A percentile compares a stretch with the other conserved stretches of the same genome.
Evolutionary conservation across 2,329 filamentous ascomycete genomes (phyloP).

Genomic region (Sordariomycetes sp.): DNA sequence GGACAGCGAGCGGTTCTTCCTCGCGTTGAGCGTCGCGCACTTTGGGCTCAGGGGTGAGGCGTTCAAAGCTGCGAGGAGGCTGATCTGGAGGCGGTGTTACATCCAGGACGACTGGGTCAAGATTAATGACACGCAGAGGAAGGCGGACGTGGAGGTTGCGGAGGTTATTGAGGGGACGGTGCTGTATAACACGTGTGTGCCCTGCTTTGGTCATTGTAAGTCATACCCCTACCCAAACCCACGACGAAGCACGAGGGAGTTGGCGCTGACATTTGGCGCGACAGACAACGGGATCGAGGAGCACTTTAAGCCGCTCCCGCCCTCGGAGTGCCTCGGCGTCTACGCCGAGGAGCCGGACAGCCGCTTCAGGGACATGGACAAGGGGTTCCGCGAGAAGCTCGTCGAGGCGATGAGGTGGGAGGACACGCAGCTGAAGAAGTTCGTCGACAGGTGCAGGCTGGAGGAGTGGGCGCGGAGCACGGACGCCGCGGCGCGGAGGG

Average conservation of each 20-base stretch:
- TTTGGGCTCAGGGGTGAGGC: conserved; percentile 40
- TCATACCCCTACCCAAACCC: too few species aligned
- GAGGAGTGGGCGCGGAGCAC: conserved; percentile 47
- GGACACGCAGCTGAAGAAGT: conserved; percentile 49
- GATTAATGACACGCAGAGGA: conserved; percentile 65
- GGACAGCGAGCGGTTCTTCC: conserved; percentile 46
- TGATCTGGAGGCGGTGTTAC: conserved; percentile 80
- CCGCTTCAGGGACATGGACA: conserved; percentile 44
- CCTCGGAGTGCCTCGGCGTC: conserved; percentile 42
- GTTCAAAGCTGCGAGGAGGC: conserved; percentile 41
- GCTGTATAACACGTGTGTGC: conserved; percentile 52
- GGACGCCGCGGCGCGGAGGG: conserved; percentile 21
- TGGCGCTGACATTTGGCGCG: background rate
- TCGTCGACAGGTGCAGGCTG: conserved; percentile 55
- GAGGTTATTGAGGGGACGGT: conserved; percentile 50
- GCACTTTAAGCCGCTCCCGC: conserved; percentile 30
- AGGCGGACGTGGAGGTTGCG: conserved; percentile 56
- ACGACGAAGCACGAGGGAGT: too few species aligned
- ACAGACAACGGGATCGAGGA: conserved; percentile 13
- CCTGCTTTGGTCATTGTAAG: conserved; percentile 53
- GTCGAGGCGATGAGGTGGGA: conserved; percentile 61
- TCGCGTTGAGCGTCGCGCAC: conserved; percentile 52
- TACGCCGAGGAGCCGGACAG: conserved; percentile 48
- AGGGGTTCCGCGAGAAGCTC: conserved; percentile 52
- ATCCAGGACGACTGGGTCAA: conserved; percentile 73